Evolutionary conservation across 352 stramenopile species (phyloP), one percentile per base, ranked within the genome.

Genomic region (Phytopythium vexans): DNA sequence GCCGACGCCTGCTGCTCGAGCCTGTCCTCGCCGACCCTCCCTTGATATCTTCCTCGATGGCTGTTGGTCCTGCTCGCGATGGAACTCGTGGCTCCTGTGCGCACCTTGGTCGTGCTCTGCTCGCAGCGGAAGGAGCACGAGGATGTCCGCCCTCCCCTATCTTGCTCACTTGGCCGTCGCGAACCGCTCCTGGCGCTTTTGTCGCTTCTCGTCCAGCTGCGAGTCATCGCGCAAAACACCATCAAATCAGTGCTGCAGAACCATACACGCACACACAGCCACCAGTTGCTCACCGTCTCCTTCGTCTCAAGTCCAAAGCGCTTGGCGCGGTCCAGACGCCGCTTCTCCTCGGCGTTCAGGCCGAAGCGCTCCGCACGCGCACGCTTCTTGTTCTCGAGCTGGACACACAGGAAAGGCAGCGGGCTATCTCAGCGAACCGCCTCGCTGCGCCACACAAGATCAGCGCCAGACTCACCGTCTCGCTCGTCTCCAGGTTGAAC

Each of bases 381-480:
- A 31, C 75, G 61, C 57, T 93, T 93, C 67, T 93, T 93, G 58
- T 84, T 70, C n/a, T 88, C 74, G 57, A 95, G 54, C 85, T 94
- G 46, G 21, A n/a, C 40, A 45, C 27, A 38, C 27, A 43, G 42
- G 37, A 27, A 27, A 27, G 56, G 37, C 56, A 65, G 51, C 52
- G 14, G 33, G 35, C 44, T 42, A 44, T 41, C 43, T 36, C 5
- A 54, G 43, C 42, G 21, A 49, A 31, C 15, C 6, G 31, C 42
- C 37, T 34, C 15, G 33, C 31, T 14, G 8, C 41, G 11, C 21
- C 16, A 31, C 16, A 14, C 40, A 8, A 8, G 49, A 21, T 15
- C 21, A 27, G 35, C 1, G 4, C 8, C 33, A 12, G 21, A 68
- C 70, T 14, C 58, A 92, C 84, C 64, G 71, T 87, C 44, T 91